Evolutionary conservation across 169 alveolate genomes (phyloP), one percentile per base, ranked within the genome.

Genomic region (Babesia microti): DNA sequence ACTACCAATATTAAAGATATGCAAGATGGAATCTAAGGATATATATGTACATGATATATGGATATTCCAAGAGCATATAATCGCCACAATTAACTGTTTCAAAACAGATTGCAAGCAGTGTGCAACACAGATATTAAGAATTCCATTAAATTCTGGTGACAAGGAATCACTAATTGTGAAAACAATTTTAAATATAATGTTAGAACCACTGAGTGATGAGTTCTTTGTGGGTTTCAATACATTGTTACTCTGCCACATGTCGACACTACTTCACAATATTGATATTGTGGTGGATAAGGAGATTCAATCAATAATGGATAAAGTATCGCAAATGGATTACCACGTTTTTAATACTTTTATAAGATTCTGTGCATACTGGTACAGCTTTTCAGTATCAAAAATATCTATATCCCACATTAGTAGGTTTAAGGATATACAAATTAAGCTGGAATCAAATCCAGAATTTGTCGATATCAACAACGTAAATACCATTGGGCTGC

Each of bases 21-120:
- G 11, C n/a, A 11, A 11, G 9, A 11, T 30, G 11, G 9, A 30
- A 11, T 30, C 9, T 11, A 34, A 34, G 18, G 18, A 36, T 36
- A 19, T 0, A 36, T 36, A 36, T 23, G 18, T 36, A 36, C 18
- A 2, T 1, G 18, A 37, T 7, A n/a, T 32, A 40, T 12, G 68
- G 68, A 5, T 63, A 6, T 36, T 63, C 19, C 56, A 63, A n/a
- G 75, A 63, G 32, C 75, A 63, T 27, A 68, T 49, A 12, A 11
- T 37, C 26, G 44, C 51, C 29, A 53, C 59, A 15, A 28, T 63
- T 18, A 34, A 53, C 30, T 37, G 41, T 28, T 63, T 63, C 53
- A 22, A 22, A 39, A 60, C 51, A 5, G 75, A 63, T 21, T 24
- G 68, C 17, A 28, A 19, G 9, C 43, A 36, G 22, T 63, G 75